A percentile compares a stretch with the other conserved stretches of the same genome.
Conservation (phyloP, 495 filamentous ascomycete species). For the Talaromyces adpressus region DNA sequence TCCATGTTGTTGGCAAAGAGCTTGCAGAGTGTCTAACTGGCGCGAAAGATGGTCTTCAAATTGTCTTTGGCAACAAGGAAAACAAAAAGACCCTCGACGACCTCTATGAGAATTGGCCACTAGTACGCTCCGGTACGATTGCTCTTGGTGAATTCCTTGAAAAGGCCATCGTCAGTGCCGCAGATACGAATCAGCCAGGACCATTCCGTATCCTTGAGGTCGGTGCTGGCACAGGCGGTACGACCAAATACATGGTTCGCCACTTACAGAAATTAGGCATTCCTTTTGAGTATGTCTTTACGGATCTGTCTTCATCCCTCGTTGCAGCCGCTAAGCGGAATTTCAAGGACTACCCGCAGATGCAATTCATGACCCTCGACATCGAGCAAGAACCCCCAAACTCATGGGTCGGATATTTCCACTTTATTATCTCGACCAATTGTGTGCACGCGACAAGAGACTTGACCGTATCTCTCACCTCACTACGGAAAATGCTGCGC, state of each 20-base stretch:
- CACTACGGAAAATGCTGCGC: conserved; percentile 24
- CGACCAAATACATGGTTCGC: conserved; percentile 24
- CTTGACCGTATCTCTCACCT: conserved; percentile 16
- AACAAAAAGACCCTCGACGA: conserved; percentile 37
- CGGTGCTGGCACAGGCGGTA: conserved; percentile 34
- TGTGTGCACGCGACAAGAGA: conserved; percentile 38
- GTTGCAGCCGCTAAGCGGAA: conserved; percentile 23
- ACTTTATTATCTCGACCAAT: conserved; percentile 33
- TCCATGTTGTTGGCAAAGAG: conserved; percentile 32
- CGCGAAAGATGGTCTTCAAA: conserved; percentile 34
- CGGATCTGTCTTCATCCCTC: conserved; percentile 30
- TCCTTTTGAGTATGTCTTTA: conserved; percentile 33
- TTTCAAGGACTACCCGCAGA: conserved; percentile 18
- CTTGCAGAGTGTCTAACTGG: conserved; percentile 37
- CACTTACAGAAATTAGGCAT: conserved; percentile 14
- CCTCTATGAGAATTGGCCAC: conserved; percentile 36
- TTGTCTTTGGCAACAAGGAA: conserved; percentile 37
- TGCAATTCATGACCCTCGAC: conserved; percentile 23
- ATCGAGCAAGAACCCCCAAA: conserved; percentile 23
- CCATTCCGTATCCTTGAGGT: conserved; percentile 26
- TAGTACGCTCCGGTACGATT: conserved; percentile 31
- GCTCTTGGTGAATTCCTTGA: conserved; percentile 39
- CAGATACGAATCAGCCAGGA: conserved; percentile 11
- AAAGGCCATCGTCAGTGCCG: conserved; percentile 13
- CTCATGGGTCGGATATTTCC: conserved; percentile 14